phyloP scores from a whole-genome alignment of 192 early-diverging fungal species.

The Obelidium mucronatum region DNA sequence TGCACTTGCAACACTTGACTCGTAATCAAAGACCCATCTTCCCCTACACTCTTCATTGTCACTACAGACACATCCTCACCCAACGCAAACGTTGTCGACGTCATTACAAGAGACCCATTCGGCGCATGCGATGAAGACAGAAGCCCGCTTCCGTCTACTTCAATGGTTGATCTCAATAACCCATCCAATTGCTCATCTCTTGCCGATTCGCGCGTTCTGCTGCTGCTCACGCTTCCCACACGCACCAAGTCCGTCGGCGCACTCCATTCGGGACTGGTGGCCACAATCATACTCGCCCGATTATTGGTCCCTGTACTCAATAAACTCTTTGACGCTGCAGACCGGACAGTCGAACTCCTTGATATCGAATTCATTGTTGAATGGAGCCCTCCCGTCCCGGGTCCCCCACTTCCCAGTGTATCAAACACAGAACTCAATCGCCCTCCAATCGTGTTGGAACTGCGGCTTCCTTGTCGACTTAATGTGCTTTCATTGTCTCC shows the following conservation, averaged over 20 bases:
- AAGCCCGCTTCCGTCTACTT: neutral
- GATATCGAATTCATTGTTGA: too few species aligned
- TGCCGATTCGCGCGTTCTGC: neutral
- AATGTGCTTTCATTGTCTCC: too few species aligned
- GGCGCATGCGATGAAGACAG: neutral
- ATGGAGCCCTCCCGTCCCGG: too few species aligned
- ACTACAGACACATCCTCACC: conserved; percentile 24
- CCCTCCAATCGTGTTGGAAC: too few species aligned
- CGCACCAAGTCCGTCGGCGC: conserved; percentile 22
- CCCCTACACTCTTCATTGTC: conserved; percentile 24
- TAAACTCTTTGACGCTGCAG: too few species aligned
- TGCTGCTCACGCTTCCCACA: neutral
- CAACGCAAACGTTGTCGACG: conserved; percentile 23
- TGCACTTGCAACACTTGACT: conserved; percentile 13
- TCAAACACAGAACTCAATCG: too few species aligned
- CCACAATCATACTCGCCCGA: conserved; percentile 8
- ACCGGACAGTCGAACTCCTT: too few species aligned
- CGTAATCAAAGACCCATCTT: conserved; percentile 17
- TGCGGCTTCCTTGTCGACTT: too few species aligned
- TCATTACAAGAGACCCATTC: neutral
- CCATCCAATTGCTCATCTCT: neutral
- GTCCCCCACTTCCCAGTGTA: too few species aligned
- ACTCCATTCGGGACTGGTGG: conserved; percentile 33
- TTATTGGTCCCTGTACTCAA: neutral
- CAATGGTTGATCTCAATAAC: neutral